phyloP scores from a whole-genome alignment of 768 basidiomycete genomes.

The Filobasidium floriforme region DNA sequence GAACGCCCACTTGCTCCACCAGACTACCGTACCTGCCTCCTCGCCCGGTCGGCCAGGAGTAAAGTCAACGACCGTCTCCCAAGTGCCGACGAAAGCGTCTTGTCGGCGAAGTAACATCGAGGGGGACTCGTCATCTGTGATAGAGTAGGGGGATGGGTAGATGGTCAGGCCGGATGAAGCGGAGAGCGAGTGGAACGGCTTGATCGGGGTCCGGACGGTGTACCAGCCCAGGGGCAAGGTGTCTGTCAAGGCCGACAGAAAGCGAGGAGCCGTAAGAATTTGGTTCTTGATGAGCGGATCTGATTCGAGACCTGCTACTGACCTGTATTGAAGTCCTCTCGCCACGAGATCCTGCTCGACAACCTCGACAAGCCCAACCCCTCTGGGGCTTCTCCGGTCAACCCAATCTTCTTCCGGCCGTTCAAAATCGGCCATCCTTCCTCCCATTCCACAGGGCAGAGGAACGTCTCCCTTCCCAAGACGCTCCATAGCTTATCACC shows the following conservation, averaged over 20 bases:
- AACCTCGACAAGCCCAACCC: neutral
- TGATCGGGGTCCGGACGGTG: conserved; percentile 26
- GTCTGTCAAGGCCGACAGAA: no score
- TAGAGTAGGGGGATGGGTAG: conserved; percentile 19
- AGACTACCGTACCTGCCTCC: conserved; percentile 25
- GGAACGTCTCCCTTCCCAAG: conserved; percentile 47
- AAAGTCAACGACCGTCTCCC: conserved; percentile 14
- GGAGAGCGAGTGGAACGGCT: conserved; percentile 15
- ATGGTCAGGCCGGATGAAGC: conserved; percentile 20
- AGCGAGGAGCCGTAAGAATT: no score
- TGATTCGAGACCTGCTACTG: neutral
- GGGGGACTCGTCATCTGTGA: conserved; percentile 20
- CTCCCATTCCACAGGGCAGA: conserved; percentile 32
- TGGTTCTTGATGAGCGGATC: no score
- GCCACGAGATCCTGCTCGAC: conserved; percentile 2
- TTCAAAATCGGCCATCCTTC: conserved; percentile 30
- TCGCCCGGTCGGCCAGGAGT: conserved; percentile 13
- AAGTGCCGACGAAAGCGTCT: conserved; percentile 21
- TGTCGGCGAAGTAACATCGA: conserved; percentile 26
- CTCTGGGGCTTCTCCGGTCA: neutral
- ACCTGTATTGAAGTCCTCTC: conserved; percentile 14
- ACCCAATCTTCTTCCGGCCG: conserved; percentile 22
- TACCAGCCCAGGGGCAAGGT: conserved; percentile 26
- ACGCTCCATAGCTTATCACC: conserved; percentile 25
- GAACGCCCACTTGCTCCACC: conserved; percentile 23